A percentile compares a stretch with the other conserved stretches of the same genome.
phyloP scores from a whole-genome alignment of 2,329 filamentous ascomycete species.

The Fusarium kyushuense region DNA sequence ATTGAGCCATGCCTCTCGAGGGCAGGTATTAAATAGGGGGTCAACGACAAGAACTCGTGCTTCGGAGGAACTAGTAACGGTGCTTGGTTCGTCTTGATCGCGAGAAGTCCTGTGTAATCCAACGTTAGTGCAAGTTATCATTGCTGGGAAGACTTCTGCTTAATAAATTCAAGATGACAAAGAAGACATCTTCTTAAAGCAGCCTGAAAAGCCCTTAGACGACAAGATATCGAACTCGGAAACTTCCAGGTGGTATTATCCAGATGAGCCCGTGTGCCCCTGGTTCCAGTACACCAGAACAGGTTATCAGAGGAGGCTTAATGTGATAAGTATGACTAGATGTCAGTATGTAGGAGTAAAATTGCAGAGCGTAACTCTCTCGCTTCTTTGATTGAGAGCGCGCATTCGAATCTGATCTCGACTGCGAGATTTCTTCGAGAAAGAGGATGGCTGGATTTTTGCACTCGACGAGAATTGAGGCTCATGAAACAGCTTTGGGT shows the following conservation, averaged over 20 bases:
- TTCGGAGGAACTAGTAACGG: neutral
- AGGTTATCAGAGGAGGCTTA: neutral
- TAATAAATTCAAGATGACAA: neutral
- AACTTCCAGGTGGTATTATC: too few species aligned
- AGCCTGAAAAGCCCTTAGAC: too few species aligned
- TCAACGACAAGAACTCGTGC: neutral
- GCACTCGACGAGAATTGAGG: neutral
- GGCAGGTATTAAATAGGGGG: neutral
- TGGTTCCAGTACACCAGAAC: neutral
- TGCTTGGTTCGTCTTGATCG: neutral
- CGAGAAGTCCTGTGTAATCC: neutral
- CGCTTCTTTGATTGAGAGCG: neutral
- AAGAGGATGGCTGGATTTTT: neutral
- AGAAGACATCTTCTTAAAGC: neutral
- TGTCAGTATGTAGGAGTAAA: too few species aligned
- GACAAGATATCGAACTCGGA: too few species aligned
- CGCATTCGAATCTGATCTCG: neutral
- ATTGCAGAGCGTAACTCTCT: neutral
- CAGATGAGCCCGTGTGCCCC: too few species aligned
- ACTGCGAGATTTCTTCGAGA: neutral
- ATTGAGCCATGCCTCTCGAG: neutral
- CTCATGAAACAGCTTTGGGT: neutral
- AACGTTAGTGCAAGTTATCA: neutral
- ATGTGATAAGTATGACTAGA: neutral
- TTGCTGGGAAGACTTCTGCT: neutral